A percentile compares a stretch with the other conserved stretches of the same genome.
phyloP scores from a whole-genome alignment of 1,284 basidiomycete genomes.

The Veloboletus limbatus region DNA sequence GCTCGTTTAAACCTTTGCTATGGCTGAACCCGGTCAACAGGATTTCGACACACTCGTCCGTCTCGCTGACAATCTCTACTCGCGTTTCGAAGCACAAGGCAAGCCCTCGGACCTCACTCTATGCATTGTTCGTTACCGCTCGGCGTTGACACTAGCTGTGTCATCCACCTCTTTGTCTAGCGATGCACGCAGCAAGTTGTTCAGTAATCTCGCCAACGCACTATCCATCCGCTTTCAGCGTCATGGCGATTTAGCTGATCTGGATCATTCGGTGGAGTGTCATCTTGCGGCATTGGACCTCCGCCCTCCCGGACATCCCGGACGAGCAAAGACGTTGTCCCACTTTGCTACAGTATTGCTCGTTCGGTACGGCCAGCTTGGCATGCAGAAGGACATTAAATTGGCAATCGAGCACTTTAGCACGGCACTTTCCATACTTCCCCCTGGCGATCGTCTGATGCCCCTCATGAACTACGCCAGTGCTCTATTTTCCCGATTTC shows the following conservation, averaged over 20 bases:
- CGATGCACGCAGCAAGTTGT: constrained; percentile 26
- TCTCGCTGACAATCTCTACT: constrained; percentile 28
- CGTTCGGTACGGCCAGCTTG: constrained; percentile 21
- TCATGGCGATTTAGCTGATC: constrained; percentile 28
- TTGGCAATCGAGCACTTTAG: constrained; percentile 27
- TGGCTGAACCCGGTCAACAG: constrained; percentile 10
- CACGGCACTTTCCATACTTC: constrained; percentile 22
- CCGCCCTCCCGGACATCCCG: constrained; percentile 23
- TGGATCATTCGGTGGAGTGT: constrained; percentile 34
- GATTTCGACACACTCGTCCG: constrained; percentile 26
- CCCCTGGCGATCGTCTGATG: constrained; percentile 16
- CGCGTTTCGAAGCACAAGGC: constrained; percentile 20
- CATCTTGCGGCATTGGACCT: constrained; percentile 26
- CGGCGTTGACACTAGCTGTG: constrained; percentile 26
- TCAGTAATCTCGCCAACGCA: constrained; percentile 33
- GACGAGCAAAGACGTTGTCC: constrained; percentile 20
- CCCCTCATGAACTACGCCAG: constrained; percentile 31
- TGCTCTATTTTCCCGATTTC: constrained; percentile 30
- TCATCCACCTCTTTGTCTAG: constrained; percentile 15
- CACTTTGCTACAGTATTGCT: constrained; percentile 30
- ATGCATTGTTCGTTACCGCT: constrained; percentile 28
- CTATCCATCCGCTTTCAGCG: constrained; percentile 31
- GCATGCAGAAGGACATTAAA: constrained; percentile 25
- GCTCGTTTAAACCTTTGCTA: not conserved
- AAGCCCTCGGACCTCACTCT: constrained; percentile 25